These are phyloP conservation scores for Globisporangium lucens DNA, from an alignment of 352 stramenopile genomes.

Conservation along the genomic window DNA sequence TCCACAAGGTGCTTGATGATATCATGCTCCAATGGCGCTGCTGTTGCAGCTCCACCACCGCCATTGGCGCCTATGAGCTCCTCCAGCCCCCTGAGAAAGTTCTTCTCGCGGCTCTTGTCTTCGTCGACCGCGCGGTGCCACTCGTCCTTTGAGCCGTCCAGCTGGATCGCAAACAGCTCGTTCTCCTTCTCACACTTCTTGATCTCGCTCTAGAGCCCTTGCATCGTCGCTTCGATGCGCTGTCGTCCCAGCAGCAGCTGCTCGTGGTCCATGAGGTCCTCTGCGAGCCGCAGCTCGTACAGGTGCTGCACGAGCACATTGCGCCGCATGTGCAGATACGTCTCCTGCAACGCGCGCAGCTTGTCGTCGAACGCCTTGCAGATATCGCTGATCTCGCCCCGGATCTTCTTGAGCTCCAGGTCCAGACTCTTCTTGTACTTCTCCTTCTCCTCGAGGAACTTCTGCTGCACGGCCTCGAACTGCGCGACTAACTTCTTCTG, in stretches of 20 bases:
- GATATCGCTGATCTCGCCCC: conserved; percentile 79
- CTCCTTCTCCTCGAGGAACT: conserved; percentile 86
- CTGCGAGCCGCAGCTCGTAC: conserved; percentile 61
- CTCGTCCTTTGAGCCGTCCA: conserved; percentile 61
- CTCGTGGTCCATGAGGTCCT: conserved; percentile 54
- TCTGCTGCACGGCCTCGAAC: conserved; percentile 62
- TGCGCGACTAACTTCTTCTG: conserved; percentile 70
- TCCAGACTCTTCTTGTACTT: conserved; percentile 90
- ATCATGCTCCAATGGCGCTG: conserved; percentile 69
- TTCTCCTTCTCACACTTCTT: conserved; percentile 35
- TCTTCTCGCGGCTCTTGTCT: conserved; percentile 60
- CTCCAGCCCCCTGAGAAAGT: conserved; percentile 68
- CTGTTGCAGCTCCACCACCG: conserved; percentile 19
- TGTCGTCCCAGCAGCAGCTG: conserved; percentile 33
- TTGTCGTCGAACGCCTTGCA: conserved; percentile 85
- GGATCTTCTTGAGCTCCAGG: conserved; percentile 85
- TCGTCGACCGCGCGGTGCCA: conserved; percentile 67
- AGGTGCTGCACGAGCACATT: conserved; percentile 62
- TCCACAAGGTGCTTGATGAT: conserved; percentile 68
- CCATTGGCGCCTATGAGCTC: conserved; percentile 40
- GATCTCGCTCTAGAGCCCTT: conserved; percentile 21
- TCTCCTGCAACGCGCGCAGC: conserved; percentile 53
- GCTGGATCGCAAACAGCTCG: conserved; percentile 42
- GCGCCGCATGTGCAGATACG: conserved; percentile 51
- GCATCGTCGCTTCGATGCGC: conserved; percentile 24